A percentile compares a stretch with the other conserved stretches of the same genome.
Conservation (phyloP, 1,139 yeast genomes). For the Waltiozyma sp. region DNA sequence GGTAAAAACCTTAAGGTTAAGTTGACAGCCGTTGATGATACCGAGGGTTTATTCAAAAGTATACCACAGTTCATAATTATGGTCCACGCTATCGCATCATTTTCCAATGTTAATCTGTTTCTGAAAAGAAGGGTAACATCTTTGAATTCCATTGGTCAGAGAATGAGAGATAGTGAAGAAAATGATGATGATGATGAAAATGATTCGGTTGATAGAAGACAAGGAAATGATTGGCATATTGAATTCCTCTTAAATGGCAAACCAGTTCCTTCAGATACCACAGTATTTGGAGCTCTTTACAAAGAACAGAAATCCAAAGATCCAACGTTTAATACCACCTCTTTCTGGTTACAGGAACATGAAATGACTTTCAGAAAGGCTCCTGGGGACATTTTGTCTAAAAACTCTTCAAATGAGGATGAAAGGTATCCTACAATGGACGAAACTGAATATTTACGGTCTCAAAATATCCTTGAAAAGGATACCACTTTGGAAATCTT, state of each 20-base stretch:
- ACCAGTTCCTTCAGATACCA: conserved; percentile 54
- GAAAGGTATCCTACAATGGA: conserved; percentile 20
- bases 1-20: conserved; percentile 63
- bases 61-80: conserved; percentile 40
- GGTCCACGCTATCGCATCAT: conserved; percentile 87
- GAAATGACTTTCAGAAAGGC: conserved; percentile 41
- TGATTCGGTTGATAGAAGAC: too few species aligned
- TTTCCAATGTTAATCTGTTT: conserved; percentile 59
- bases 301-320: conserved; percentile 17
- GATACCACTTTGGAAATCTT: conserved; percentile 39
- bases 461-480: background rate
- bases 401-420: too few species aligned
- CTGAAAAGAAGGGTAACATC: conserved; percentile 29
- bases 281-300: conserved; percentile 73
- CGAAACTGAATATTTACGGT: conserved; percentile 32
- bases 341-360: conserved; percentile 49
- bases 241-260: conserved; percentile 58
- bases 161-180: conserved; percentile 1
- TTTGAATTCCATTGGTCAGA: conserved; percentile 9
- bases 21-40: conserved; percentile 25
- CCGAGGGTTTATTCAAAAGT: conserved; percentile 19
- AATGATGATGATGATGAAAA: background rate
- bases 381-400: conserved; percentile 19
- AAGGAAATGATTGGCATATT: conserved; percentile 31
- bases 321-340: background rate